Base-by-base conservation (phyloP, 176 grass and related monocot species). In the Canna indica region DNA sequence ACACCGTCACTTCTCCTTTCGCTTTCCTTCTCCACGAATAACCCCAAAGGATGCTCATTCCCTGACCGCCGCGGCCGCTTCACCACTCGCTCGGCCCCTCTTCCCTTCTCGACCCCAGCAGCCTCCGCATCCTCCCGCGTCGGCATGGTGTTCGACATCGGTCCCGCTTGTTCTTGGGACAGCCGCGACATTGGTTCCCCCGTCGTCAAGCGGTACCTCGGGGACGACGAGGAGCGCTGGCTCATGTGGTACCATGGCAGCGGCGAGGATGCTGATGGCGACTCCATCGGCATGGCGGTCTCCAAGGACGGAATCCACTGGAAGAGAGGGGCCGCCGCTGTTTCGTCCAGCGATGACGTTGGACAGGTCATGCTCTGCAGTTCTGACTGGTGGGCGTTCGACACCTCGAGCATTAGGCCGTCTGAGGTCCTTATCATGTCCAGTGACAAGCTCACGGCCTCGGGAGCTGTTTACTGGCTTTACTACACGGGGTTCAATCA, bases 301-400 rank as follows among this genome's bases (percentile, higher is more conserved):
- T 99, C 94, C 5, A 36, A 75, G 20, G 85, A 99, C 15, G 90
- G 90, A 27, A 58, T 93, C 44, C 78, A 78, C 53, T 99, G 90
- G 94, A 64, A 81, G 36, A 22, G 75, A 16, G 84, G 81, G 5
- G 38, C 75, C 6, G 39, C 48, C 0, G 75, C 54, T 9, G 82
- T 58, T 36, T 16, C 15, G n/a, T 2, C 50, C 15, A 52, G 50
- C 50, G 75, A 59, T 26, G 75, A 44, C 35, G 47, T 77, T 17
- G 75, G 75, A n/a, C 75, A 85, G 45, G 79, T 78, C 12, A 54
- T 99, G 58, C 56, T 50, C 18, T 77, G 81, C 11, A 88, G 78
- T 56, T 56, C 77, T 28, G 94, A 99, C 61, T 93, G 89, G 94
- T 99, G 89, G 89, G 84, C 81, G 10, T 99, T 99, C 69, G 86